phyloP scores from a whole-genome alignment of 208 protist genomes.

The Trypanosomatidae sp. region DNA sequence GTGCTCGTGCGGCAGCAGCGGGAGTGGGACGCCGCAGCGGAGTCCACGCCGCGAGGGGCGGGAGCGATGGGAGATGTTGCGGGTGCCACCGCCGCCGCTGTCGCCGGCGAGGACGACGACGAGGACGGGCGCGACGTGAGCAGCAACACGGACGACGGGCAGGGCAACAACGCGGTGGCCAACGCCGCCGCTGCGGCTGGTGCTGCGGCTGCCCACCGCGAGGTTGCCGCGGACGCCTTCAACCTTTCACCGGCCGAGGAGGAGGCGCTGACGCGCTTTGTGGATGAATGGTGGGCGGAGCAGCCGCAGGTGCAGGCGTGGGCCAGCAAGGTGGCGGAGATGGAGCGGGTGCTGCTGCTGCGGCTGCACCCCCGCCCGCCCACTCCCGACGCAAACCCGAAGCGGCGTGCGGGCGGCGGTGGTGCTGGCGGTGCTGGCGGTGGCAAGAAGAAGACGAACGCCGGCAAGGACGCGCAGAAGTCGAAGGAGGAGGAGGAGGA shows the following conservation, averaged over 20 bases:
- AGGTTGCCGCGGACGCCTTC: slow-evolving; percentile 23
- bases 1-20: slow-evolving; percentile 35
- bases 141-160: too few relatives aligned
- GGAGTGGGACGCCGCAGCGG: slow-evolving; percentile 20
- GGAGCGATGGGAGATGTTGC: too few relatives aligned
- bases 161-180: too few relatives aligned
- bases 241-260: slow-evolving; percentile 59
- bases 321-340: slow-evolving; percentile 51
- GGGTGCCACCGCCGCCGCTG: too few relatives aligned
- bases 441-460: slow-evolving; percentile 29
- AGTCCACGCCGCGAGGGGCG: too few relatives aligned
- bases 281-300: slow-evolving; percentile 58
- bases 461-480: slow-evolving; percentile 52
- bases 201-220: too few relatives aligned
- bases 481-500: slow-evolving; percentile 74
- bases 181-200: too few relatives aligned
- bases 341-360: slow-evolving; percentile 83
- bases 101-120: too few relatives aligned
- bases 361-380: slow-evolving; percentile 34
- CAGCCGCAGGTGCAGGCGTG: slow-evolving; percentile 46
- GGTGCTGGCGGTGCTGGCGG: too few relatives aligned
- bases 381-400: slow-evolving; percentile 57
- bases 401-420: slow-evolving; percentile 33
- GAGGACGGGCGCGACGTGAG: too few relatives aligned
- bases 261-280: slow-evolving; percentile 48